phyloP scores from a whole-genome alignment of 805 yeast genomes.

The Debaryomyces maramus region DNA sequence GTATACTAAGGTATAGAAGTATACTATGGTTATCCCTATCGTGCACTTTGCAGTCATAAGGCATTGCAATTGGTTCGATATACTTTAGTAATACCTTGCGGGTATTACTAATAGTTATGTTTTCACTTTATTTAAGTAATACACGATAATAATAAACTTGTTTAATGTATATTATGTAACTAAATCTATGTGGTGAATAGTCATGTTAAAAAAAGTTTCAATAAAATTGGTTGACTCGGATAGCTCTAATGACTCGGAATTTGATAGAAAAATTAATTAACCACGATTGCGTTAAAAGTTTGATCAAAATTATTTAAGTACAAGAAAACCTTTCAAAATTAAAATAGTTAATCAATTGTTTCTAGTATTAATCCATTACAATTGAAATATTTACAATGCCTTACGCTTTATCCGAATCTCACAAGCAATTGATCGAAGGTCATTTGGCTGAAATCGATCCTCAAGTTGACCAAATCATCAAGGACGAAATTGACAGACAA shows the following conservation, averaged over 20 bases:
- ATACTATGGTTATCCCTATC: no score
- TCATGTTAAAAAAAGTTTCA: no score
- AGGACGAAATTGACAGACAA: constrained; percentile 80
- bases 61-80: not conserved
- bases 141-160: no score
- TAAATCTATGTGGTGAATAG: no score
- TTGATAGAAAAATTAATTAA: not conserved
- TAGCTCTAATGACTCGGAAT: not conserved
- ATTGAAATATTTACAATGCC: constrained; percentile 24
- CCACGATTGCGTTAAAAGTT: not conserved
- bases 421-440: constrained; percentile 57
- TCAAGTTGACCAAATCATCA: constrained; percentile 77
- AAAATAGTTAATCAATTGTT: not conserved
- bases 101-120: not conserved
- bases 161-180: no score
- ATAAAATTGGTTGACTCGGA: no score
- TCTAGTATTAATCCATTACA: constrained; percentile 1
- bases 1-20: not conserved
- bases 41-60: not conserved
- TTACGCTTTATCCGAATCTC: constrained; percentile 50
- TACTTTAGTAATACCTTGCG: not conserved
- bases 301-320: no score
- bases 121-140: not conserved
- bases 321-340: not conserved
- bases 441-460: constrained; percentile 74